phyloP scores from a whole-genome alignment of 371 early-diverging fungal species.

The Nosema granulosis region DNA sequence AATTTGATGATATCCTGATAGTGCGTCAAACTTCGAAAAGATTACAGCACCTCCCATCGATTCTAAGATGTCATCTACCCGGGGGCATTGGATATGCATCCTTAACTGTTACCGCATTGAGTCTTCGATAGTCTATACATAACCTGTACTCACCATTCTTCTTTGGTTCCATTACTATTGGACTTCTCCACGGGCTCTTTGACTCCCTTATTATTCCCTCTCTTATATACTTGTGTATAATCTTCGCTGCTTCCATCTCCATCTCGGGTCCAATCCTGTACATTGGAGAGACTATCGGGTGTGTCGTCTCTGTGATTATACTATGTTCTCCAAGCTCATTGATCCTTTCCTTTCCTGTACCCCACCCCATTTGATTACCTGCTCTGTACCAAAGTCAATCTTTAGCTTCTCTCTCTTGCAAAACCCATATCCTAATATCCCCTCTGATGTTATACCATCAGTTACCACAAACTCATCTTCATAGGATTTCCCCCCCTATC shows the following conservation, averaged over 20 bases:
- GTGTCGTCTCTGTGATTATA: not conserved
- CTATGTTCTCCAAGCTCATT: not conserved
- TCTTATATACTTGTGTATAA: constrained; percentile 11
- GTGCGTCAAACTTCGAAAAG: not conserved
- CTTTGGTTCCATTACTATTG: constrained; percentile 8
- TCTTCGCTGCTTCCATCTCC: constrained; percentile 3
- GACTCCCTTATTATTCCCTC: constrained; percentile 26
- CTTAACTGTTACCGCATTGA: constrained; percentile 65
- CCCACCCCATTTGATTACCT: not conserved
- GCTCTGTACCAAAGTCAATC: not conserved
- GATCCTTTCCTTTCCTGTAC: not conserved
- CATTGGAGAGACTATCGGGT: not conserved
- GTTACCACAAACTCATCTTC: constrained; percentile 1
- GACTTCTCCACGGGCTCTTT: not conserved
- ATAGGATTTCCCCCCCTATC: not conserved
- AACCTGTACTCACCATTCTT: constrained; percentile 66
- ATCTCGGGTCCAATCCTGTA: not conserved
- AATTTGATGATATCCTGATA: not conserved
- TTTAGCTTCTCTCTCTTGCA: not conserved
- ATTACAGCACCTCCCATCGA: not conserved
- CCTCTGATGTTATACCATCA: not conserved
- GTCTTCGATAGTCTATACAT: constrained; percentile 63
- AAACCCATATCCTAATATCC: not conserved
- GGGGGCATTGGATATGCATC: not conserved
- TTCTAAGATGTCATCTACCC: not conserved